Evolutionary conservation across 768 basidiomycete species (phyloP).

Genomic region (Dendrothele bispora): DNA sequence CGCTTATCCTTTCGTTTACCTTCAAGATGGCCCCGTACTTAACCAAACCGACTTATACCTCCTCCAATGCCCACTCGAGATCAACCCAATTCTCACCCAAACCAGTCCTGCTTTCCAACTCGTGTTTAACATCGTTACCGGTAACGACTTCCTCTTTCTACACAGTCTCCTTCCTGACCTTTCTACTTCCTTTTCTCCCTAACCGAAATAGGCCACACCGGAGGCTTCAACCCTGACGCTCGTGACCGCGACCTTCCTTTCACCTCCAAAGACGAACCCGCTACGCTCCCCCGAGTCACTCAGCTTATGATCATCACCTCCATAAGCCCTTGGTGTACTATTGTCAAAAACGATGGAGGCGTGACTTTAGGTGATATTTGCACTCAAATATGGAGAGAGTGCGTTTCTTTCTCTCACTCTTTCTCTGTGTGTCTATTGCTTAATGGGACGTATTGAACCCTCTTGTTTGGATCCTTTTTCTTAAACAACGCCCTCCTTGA

Average conservation of each 20-base stretch:
- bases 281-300: slow-evolving; percentile 64
- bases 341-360: slow-evolving; percentile 67
- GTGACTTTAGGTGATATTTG: slow-evolving; percentile 81
- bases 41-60: slow-evolving; percentile 82
- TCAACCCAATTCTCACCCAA: slow-evolving; percentile 72
- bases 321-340: slow-evolving; percentile 77
- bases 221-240: slow-evolving; percentile 60
- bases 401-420: slow-evolving; percentile 31
- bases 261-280: slow-evolving; percentile 58
- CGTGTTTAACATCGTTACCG: slow-evolving; percentile 69
- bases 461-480: background rate
- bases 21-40: slow-evolving; percentile 74
- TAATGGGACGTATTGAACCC: too few species aligned
- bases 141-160: slow-evolving; percentile 32
- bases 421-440: too few species aligned
- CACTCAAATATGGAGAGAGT: slow-evolving; percentile 76
- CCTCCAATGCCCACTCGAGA: slow-evolving; percentile 63
- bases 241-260: slow-evolving; percentile 60
- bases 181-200: slow-evolving; percentile 1
- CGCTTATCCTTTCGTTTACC: slow-evolving; percentile 8
- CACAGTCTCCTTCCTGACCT: background rate
- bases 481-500: background rate
- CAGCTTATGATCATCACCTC: slow-evolving; percentile 59
- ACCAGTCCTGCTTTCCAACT: slow-evolving; percentile 53
- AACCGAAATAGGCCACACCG: slow-evolving; percentile 66